Base-by-base conservation (phyloP, 495 filamentous ascomycete species). In the Penicillium chermesinum region DNA sequence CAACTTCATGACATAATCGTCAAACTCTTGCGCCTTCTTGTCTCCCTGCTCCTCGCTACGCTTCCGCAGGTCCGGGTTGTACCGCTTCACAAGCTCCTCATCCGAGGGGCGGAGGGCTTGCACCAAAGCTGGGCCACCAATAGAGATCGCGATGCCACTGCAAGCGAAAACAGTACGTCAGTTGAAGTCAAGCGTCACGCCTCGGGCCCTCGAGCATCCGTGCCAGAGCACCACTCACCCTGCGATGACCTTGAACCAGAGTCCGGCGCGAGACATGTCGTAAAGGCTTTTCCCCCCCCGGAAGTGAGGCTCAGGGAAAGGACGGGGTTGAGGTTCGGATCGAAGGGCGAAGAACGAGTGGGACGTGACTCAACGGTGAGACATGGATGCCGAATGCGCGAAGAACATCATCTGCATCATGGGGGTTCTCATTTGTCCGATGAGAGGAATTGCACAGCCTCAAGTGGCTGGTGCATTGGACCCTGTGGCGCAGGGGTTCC, bases 21-120 rank as follows among this genome's bases (percentile, higher is more conserved):
- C 85, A 61, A 95, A 91, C 17, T 95, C 89, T 69, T 94, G 76
- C 53, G 89, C 80, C 44, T 76, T 78, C 53, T 82, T 78, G 38
- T 83, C 72, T 21, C 91, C 79, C 43, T 85, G 76, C 59, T 89
- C 88, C 1, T 90, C 68, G 44, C 86, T 88, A 54, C 84, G 79
- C 65, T 86, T 87, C 63, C 91, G 88, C 3, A 97, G 79, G 12
- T 97, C 93, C 1, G 91, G 90, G 64, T 91, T 97, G 73, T 96
- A 97, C 65, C 76, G 82, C 76, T 90, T 77, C 73, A 95, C 88
- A 7, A 97, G 75, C 68, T 96, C 90, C 64, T 96, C 93, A 54
- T 96, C 89, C 6, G 88, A 82, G 2, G 94, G 93, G 41, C 82
- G 79, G 32, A 97, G 72, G 53, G 79, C 94, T 60, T 79, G 73